phyloP scores from a whole-genome alignment of 345 rosid genomes.

The Populus ilicifolia region DNA sequence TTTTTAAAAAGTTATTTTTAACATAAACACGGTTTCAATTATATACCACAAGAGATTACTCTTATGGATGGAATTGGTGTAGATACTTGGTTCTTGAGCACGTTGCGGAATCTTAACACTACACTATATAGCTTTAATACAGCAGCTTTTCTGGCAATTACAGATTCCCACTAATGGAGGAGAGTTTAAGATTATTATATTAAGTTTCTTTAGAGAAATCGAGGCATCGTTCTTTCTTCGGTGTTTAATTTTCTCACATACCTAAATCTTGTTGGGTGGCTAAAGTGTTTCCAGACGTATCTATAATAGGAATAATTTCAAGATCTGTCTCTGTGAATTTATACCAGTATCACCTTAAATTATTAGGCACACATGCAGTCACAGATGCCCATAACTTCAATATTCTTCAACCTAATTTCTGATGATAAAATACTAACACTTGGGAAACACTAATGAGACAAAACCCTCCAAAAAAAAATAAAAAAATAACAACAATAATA shows the following conservation, averaged over 20 bases:
- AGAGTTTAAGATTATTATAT: not conserved
- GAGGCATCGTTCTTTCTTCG: not conserved
- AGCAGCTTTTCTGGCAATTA: constrained; percentile 16
- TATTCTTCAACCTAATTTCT: constrained; percentile 8
- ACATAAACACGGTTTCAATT: too few relatives aligned
- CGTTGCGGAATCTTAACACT: constrained; percentile 21
- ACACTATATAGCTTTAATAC: not conserved
- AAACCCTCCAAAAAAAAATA: too few relatives aligned
- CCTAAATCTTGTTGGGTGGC: not conserved
- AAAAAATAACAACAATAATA: not conserved
- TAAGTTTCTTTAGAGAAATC: not conserved
- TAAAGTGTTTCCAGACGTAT: constrained; percentile 11
- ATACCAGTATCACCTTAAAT: constrained; percentile 21
- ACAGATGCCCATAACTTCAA: constrained; percentile 16
- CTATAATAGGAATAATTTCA: constrained; percentile 18
- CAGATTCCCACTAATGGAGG: constrained; percentile 13
- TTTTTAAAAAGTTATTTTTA: too few relatives aligned
- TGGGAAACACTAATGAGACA: not conserved
- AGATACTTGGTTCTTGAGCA: not conserved
- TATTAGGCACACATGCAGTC: constrained; percentile 9
- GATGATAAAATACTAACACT: not conserved
- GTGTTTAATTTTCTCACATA: not conserved
- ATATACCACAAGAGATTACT: not conserved
- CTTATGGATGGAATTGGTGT: not conserved
- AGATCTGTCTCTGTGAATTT: constrained; percentile 23